Evolutionary conservation across 2,329 filamentous ascomycete genomes (phyloP), one percentile per base, ranked within the genome.

Genomic region (Stagonosporopsis tanaceti): DNA sequence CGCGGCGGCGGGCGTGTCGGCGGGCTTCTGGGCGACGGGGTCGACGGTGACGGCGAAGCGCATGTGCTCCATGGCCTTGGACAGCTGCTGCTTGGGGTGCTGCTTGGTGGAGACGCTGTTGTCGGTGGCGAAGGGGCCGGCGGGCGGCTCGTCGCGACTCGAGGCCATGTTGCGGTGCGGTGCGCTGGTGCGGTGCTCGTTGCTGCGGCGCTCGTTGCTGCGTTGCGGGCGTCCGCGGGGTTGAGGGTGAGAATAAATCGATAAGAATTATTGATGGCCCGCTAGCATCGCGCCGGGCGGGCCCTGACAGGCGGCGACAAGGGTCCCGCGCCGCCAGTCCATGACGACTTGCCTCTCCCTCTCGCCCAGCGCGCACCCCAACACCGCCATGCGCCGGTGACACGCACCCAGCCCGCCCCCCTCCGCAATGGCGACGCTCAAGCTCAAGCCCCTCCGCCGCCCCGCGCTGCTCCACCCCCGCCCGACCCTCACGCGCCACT

Each of bases 31-130:
- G 41, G 41, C 50, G 48, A 71, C 57, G 57, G 72, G 69, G 67
- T 76, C 65, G 55, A 80, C 74, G 37, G 80, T 80, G 24, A 83
- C 81, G 59, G 78, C 80, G 64, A 73, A 73, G 62, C 81, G 80
- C 75, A 83, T 79, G 70, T 83, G 81, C 58, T 82, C 80, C 81
- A 83, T 83, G 60, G 78, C 79, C 61, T 80, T 81, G 28, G 79
- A 80, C 52, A 83, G 76, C 60, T 83, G 81, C 59, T 81, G 77
- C 51, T 71, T 71, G 12, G 74, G 73, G 28, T 72, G 65, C 28
- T 60, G 65, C 58, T 73, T 75, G n/a, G 61, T 61, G 12, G 71
- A 67, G 32, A 71, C 50, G 38, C 64, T 66, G 56, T 75, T 69
- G 63, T 76, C 67, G 15, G 73, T 76, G 59, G 52, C 30, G 7